phyloP scores from a whole-genome alignment of 139 green algal species.

The Micromonas pusilla region DNA sequence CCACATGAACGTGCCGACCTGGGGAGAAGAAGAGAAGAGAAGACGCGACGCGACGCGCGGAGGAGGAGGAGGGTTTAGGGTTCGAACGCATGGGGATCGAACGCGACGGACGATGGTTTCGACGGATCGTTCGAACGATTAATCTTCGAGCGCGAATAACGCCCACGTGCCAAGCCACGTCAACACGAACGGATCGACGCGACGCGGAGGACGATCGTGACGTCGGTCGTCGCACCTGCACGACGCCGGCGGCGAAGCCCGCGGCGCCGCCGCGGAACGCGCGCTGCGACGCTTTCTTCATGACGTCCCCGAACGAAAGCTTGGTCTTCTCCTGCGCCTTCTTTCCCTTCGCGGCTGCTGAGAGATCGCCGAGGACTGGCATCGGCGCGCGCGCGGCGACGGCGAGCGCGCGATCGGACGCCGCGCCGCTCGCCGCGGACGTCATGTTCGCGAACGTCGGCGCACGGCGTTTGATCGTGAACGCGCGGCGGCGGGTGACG shows the following conservation, averaged over 20 bases:
- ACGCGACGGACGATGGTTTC: too few relatives aligned
- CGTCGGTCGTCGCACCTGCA: slow-evolving; percentile 59
- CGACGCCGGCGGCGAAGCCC: slow-evolving; percentile 66
- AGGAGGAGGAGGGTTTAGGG: not conserved
- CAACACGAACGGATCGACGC: not conserved
- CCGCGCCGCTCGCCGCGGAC: too few relatives aligned
- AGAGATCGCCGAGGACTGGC: not conserved
- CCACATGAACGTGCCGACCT: slow-evolving; percentile 78
- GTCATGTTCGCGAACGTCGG: too few relatives aligned
- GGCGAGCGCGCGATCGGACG: too few relatives aligned
- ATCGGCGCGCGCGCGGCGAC: not conserved
- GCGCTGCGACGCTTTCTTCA: slow-evolving; percentile 53
- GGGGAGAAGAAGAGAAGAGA: not conserved
- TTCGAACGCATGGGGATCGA: not conserved
- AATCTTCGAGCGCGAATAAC: too few relatives aligned
- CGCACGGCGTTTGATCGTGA: too few relatives aligned
- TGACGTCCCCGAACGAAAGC: slow-evolving; percentile 46
- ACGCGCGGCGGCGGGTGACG: too few relatives aligned
- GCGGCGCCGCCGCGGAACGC: slow-evolving; percentile 75
- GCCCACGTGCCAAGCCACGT: too few relatives aligned
- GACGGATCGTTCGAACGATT: too few relatives aligned
- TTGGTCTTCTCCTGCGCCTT: slow-evolving; percentile 32
- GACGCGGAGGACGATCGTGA: slow-evolving; percentile 70
- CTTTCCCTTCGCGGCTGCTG: not conserved
- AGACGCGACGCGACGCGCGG: too few relatives aligned